phyloP scores from a whole-genome alignment of 2,329 filamentous ascomycete species.

The Alternaria arborescens region DNA sequence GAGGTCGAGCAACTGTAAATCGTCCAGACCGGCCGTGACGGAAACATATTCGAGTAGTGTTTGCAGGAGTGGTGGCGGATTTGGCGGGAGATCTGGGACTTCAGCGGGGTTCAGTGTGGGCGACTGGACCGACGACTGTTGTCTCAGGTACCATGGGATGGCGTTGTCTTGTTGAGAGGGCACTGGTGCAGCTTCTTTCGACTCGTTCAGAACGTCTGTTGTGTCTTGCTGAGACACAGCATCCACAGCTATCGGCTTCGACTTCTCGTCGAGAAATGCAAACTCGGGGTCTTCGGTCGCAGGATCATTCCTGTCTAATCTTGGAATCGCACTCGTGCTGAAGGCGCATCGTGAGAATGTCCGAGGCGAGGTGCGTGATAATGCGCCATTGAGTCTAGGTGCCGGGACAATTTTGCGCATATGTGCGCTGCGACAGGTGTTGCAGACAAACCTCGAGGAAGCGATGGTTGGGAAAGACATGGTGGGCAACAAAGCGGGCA shows the following conservation, averaged over 20 bases:
- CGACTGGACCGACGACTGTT: constrained; percentile 53
- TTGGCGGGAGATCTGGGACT: constrained; percentile 70
- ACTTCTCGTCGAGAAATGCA: constrained; percentile 16
- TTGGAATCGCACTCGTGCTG: constrained; percentile 26
- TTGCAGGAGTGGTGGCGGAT: constrained; percentile 75
- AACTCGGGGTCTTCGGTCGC: constrained; percentile 24
- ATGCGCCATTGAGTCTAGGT: constrained; percentile 12
- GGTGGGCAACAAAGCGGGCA: constrained; percentile 7
- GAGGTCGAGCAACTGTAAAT: constrained; percentile 81
- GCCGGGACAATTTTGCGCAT: constrained; percentile 8
- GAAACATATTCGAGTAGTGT: constrained; percentile 80
- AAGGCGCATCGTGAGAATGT: constrained; percentile 28
- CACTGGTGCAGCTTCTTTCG: constrained; percentile 13
- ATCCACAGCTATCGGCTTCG: not conserved
- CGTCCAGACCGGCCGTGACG: constrained; percentile 85
- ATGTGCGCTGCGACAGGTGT: constrained; percentile 28
- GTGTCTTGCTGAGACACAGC: constrained; percentile 1
- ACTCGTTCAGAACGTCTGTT: not conserved
- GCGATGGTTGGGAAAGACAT: constrained; percentile 38
- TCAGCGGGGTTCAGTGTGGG: constrained; percentile 61
- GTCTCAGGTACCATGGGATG: constrained; percentile 82
- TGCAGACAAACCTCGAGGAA: constrained; percentile 35
- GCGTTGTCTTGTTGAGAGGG: constrained; percentile 21
- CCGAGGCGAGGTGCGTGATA: constrained; percentile 14
- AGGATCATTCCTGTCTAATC: constrained; percentile 25